Conservation (phyloP, 2,329 filamentous ascomycete genomes). For the Ceratocystiopsis sp. region DNA sequence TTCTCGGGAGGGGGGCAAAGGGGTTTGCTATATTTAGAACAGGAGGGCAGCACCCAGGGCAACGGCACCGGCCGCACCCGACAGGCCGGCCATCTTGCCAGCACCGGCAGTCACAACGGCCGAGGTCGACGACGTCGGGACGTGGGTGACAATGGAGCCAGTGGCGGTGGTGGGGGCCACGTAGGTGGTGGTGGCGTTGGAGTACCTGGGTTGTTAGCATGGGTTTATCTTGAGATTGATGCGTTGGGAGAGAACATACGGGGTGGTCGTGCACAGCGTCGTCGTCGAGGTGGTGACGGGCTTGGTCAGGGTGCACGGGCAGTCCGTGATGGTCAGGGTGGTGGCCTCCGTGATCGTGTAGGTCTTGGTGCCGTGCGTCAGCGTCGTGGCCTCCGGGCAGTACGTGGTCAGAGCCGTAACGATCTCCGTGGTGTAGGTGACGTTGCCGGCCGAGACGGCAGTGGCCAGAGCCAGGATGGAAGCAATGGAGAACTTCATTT, state of each 20-base stretch:
- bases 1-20: neutral
- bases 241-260: constrained; percentile 20
- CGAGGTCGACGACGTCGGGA: constrained; percentile 25
- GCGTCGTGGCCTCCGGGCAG: constrained; percentile 50
- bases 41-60: constrained; percentile 41
- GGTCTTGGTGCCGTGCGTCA: constrained; percentile 47
- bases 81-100: constrained; percentile 35
- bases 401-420: constrained; percentile 52
- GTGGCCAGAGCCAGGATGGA: constrained; percentile 33
- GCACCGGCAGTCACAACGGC: constrained; percentile 35
- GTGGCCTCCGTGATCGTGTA: constrained; percentile 54
- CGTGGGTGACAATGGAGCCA: constrained; percentile 15
- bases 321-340: constrained; percentile 47
- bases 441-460: constrained; percentile 26
- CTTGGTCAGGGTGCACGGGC: constrained; percentile 48
- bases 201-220: constrained; percentile 16
- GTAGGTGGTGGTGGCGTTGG: constrained; percentile 17
- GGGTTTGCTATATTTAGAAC: constrained; percentile 30
- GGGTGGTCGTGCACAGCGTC: constrained; percentile 35
- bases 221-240: neutral
- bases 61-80: constrained; percentile 42
- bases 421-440: constrained; percentile 45
- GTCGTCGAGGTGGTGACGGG: constrained; percentile 34
- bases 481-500: constrained; percentile 47
- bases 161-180: constrained; percentile 15